Base-by-base conservation (phyloP, 495 filamentous ascomycete species). In the Penicillium verhagenii region DNA sequence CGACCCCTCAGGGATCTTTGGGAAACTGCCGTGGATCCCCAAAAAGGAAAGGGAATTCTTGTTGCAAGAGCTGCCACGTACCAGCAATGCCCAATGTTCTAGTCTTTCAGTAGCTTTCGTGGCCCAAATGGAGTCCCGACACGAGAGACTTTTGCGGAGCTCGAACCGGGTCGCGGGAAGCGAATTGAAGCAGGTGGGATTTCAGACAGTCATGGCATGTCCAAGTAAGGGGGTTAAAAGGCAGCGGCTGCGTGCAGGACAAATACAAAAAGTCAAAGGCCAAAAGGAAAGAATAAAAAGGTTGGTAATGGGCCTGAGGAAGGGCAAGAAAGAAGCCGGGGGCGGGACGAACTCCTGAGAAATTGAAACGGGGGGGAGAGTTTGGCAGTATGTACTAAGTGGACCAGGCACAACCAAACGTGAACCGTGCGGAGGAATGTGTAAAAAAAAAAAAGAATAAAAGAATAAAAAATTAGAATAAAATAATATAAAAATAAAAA, bases 261-360 rank as follows among this genome's bases (percentile, higher is more conserved):
- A 56, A 39, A 5, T 18, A 37, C 4, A 39, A 20, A n/a, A 48
- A 21, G 26, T 1, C 2, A 21, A 20, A 18, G n/a, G n/a, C 13
- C 23, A 48, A 50, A 31, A 37, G 18, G 23, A 50, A 28, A 28
- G 47, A 50, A 39, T 39, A 6, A 16, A 44, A n/a, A 18, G 11
- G 20, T 50, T 49, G 53, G 19, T 13, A 60, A 47, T 19, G 8
- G 24, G 51, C 24, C 46, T 21, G 40, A 31, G 29, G 45, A 42
- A 51, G n/a, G n/a, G 29, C 20, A 33, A 38, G 28, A 39, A 47
- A 37, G 47, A 56, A 52, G 20, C 52, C 49, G 60, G 56, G 56
- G 59, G 53, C 47, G 57, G 61, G 61, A 60, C 51, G 57, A 64
- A 61, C 61, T 65, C 61, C 61, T 65, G 61, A 65, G 37, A 56